A percentile compares a stretch with the other conserved stretches of the same genome.
These are phyloP conservation scores for Leccinum subgranulosum DNA, from an alignment of 768 basidiomycete genomes.

Conservation along the genomic window DNA sequence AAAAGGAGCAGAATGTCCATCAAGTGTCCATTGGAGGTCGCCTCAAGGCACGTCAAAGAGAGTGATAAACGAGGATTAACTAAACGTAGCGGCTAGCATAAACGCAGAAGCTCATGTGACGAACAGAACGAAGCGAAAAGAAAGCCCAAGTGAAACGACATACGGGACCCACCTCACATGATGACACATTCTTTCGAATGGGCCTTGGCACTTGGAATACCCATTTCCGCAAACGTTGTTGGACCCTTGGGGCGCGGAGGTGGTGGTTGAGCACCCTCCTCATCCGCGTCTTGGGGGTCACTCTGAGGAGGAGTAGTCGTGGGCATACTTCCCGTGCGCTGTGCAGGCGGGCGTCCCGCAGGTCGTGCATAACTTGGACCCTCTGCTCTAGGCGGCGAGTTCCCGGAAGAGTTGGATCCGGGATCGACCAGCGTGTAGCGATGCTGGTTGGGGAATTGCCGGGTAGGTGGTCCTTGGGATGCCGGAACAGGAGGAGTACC, in stretches of 20 bases:
- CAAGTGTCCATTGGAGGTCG: not conserved
- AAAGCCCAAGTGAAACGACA: not conserved
- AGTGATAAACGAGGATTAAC: not conserved
- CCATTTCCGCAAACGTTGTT: slow-evolving; percentile 93
- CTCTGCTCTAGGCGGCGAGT: slow-evolving; percentile 14
- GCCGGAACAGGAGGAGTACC: not conserved
- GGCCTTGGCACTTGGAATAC: slow-evolving; percentile 72
- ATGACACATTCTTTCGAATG: slow-evolving; percentile 84
- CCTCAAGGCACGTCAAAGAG: not conserved
- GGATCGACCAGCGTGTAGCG: slow-evolving; percentile 50
- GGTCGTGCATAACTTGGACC: slow-evolving; percentile 27
- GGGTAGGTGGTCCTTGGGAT: slow-evolving; percentile 1
- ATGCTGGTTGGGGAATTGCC: slow-evolving; percentile 37
- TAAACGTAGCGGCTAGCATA: not conserved
- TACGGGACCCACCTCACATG: slow-evolving; percentile 63
- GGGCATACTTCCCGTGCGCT: slow-evolving; percentile 22
- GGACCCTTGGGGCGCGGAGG: slow-evolving; percentile 39
- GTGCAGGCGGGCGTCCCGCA: slow-evolving; percentile 32
- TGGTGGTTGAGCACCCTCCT: slow-evolving; percentile 3
- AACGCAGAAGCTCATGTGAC: not conserved
- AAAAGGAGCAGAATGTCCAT: not conserved
- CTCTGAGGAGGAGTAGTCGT: slow-evolving; percentile 14
- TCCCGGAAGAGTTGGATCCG: slow-evolving; percentile 18
- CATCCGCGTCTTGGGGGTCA: not conserved
- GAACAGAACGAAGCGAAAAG: not conserved